Percentiles rank a stretch among this genome's conserved stretches.
These are phyloP conservation scores for Rutstroemia sp. DNA, from an alignment of 2,329 filamentous ascomycete species.

Conservation along the genomic window DNA sequence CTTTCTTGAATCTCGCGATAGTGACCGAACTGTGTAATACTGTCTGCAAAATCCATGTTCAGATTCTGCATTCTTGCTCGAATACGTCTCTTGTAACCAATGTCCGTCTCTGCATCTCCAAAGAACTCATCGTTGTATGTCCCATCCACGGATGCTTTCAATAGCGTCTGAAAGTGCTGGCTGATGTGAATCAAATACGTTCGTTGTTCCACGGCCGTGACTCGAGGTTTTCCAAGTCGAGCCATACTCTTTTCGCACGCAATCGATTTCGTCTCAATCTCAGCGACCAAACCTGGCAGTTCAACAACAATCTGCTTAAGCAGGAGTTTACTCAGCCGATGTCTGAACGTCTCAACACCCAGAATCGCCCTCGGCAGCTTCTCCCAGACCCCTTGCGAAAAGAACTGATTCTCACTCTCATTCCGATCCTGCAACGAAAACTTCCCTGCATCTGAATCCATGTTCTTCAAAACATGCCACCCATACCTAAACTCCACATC, in stretches of 20 bases:
- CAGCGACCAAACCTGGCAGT: constrained; percentile 38
- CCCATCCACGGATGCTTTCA: constrained; percentile 42
- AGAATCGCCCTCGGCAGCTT: constrained; percentile 30
- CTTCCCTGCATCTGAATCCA: constrained; percentile 33
- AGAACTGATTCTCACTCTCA: constrained; percentile 36
- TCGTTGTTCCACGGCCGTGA: constrained; percentile 39
- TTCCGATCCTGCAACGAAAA: constrained; percentile 32
- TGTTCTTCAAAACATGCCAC: constrained; percentile 46
- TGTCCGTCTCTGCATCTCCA: constrained; percentile 25
- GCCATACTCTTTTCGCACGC: constrained; percentile 33
- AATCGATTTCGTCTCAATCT: constrained; percentile 34
- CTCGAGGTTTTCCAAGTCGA: constrained; percentile 42
- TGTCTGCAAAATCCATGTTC: constrained; percentile 38
- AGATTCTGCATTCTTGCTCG: constrained; percentile 47
- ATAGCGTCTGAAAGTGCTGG: constrained; percentile 36
- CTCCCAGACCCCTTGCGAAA: constrained; percentile 36
- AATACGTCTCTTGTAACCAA: constrained; percentile 38
- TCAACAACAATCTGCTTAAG: constrained; percentile 38
- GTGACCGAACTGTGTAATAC: constrained; percentile 38
- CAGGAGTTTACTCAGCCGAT: constrained; percentile 44
- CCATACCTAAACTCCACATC: constrained; percentile 42
- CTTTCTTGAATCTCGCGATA: constrained; percentile 27
- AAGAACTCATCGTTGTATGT: constrained; percentile 47
- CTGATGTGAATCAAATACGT: constrained; percentile 40
- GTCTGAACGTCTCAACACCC: constrained; percentile 41